A percentile compares a stretch with the other conserved stretches of the same genome.
Evolutionary conservation across 495 filamentous ascomycete species (phyloP).

Genomic region (Annulohypoxylon bovei): DNA sequence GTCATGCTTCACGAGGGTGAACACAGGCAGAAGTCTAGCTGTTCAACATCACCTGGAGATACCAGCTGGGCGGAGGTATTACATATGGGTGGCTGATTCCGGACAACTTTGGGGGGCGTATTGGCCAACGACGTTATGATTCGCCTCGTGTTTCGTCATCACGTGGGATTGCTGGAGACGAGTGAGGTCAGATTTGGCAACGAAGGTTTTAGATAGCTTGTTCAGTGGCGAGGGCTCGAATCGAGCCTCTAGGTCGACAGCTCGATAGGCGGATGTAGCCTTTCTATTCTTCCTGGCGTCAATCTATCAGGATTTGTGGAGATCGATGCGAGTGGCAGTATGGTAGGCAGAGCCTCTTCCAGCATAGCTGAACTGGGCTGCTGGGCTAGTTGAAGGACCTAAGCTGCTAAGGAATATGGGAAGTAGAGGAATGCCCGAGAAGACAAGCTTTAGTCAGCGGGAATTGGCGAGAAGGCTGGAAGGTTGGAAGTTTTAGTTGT

Average conservation of each 20-base stretch:
- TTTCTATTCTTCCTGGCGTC: conserved; percentile 16
- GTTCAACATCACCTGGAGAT: neutral
- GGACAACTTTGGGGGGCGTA: neutral
- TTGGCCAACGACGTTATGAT: conserved; percentile 27
- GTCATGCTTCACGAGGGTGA: conserved; percentile 26
- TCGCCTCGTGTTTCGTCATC: conserved; percentile 37
- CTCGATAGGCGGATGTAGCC: conserved; percentile 23
- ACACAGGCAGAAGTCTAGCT: conserved; percentile 10
- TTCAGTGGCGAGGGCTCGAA: conserved; percentile 29
- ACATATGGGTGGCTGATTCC: conserved; percentile 7
- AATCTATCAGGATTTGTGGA: conserved; percentile 25
- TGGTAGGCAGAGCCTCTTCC: conserved; percentile 27
- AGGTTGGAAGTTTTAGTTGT: conserved; percentile 14
- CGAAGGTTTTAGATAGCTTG: conserved; percentile 17
- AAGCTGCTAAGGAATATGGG: neutral
- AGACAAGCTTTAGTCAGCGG: neutral
- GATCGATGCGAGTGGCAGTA: conserved; percentile 1
- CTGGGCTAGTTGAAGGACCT: neutral
- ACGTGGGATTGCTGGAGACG: conserved; percentile 36
- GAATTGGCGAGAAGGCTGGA: neutral
- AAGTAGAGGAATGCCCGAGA: neutral
- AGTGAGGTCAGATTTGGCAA: conserved; percentile 33
- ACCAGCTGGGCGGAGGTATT: conserved; percentile 1
- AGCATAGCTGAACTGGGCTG: neutral
- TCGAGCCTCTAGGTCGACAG: conserved; percentile 17